Evolutionary conservation across 2,329 filamentous ascomycete genomes (phyloP), one percentile per base, ranked within the genome.

Genomic region (Raffaelea albimanens): DNA sequence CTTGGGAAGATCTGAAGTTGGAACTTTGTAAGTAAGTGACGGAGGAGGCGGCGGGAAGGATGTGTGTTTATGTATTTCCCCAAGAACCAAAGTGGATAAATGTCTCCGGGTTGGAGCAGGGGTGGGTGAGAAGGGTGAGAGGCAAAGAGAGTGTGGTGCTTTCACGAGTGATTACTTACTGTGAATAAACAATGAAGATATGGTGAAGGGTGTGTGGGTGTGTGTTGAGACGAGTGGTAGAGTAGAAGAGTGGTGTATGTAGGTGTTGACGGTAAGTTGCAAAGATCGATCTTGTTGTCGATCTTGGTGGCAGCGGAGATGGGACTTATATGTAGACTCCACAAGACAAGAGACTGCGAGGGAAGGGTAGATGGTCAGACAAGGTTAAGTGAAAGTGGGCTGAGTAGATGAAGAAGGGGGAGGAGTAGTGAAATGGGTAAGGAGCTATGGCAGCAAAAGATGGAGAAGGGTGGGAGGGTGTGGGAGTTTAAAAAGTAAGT

Each of bases 361-460:
- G 11, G 38, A 22, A 31, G 14, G 25, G 20, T 16, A 31, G 29
- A 47, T 9, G 13, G 25, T 29, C 25, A 13, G 22, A 9, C 19
- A 47, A 39, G 33, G 22, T 18, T 21, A 10, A n/a, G 25, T 21
- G 22, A 34, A 11, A 16, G 34, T 16, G 34, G 19, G 20, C 20
- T 41, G 40, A 41, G 40, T 41, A 46, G 25, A 34, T 20, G 13
- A 41, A 22, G 29, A 31, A 18, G 20, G 19, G 16, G 22, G 34
- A 39, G 2, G 36, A 20, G 44, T 21, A 22, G 36, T 31, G 38
- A 33, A 33, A 34, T 18, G 34, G 38, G 11, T 20, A 23, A 33
- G 36, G 20, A 47, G 41, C 25, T 44, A n/a, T 21, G 33, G 33
- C 33, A 40, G 29, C 20, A 36, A 29, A 47, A 47, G 39, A 38